Evolutionary conservation across 768 basidiomycete species (phyloP), one percentile per base, ranked within the genome.

Genomic region (Russula brevipes): DNA sequence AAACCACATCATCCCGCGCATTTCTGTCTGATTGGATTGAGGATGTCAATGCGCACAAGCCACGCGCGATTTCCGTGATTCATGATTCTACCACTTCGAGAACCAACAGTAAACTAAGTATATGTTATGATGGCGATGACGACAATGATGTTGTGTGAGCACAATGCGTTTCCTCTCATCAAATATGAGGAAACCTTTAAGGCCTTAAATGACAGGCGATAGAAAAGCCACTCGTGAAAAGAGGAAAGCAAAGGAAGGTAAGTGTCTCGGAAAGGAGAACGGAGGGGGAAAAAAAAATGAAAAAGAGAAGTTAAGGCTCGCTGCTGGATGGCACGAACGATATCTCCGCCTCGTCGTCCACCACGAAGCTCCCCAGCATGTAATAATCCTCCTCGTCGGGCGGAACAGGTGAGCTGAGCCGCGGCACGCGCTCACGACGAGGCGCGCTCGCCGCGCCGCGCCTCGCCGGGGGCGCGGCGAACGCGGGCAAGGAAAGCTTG

Each of bases 291-390:
- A 19, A 24, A 17, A 2, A 35, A 50, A 17, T 17, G 17, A 24
- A 5, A 35, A n/a, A 52, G 33, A 24, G 30, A 30, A 38, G 11
- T 46, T 47, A 69, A 8, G 67, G 47, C 44, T 71, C 66, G 57
- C 70, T 71, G 11, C 70, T 71, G 46, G 70, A 71, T 51, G 57
- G 66, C 14, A 33, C 53, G 63, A 81, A 85, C 30, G 79, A 81
- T 57, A 88, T 80, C 38, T 89, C 86, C 24, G 80, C 87, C 46
- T 90, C 88, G 69, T 94, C 91, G 59, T 79, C 82, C 12, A 94
- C 90, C 16, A 94, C 82, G 68, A 94, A 94, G 70, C 87, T 93
- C 11, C 84, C 91, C 49, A 87, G 69, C 47, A 76, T 80, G 71
- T 94, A 94, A 54, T 83, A 80, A 65, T 91, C 87, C 55, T 79